Evolutionary conservation across 176 grass and related monocot species (phyloP).

Genomic region (Aechmea fasciata): DNA sequence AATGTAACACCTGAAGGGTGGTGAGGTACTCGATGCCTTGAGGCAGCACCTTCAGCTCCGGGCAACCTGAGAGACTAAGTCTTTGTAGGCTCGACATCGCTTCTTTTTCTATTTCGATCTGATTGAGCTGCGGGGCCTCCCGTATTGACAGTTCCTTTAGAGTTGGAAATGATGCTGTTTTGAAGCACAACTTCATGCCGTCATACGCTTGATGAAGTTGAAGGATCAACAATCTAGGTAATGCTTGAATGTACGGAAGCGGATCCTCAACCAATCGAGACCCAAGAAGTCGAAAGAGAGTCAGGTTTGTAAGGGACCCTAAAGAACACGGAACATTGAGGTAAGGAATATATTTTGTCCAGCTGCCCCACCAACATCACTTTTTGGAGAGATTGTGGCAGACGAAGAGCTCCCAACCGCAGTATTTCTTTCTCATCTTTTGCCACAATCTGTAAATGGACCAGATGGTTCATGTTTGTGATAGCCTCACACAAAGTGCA

Average conservation of each 20-base stretch:
- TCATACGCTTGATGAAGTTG: conserved; percentile 4
- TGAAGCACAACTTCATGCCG: conserved; percentile 15
- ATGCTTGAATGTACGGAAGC: background rate
- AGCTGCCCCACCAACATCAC: background rate
- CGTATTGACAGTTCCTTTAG: conserved; percentile 2
- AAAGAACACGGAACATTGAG: conserved; percentile 4
- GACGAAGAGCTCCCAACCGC: conserved; percentile 7
- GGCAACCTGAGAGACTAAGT: background rate
- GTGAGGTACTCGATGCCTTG: conserved; percentile 1
- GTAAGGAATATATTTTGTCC: conserved; percentile 17
- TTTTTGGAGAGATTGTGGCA: conserved; percentile 6
- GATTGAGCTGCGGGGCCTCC: background rate
- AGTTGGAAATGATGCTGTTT: conserved; percentile 12
- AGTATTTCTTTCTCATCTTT: conserved; percentile 6
- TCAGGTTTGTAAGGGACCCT: background rate
- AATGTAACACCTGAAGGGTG: conserved; percentile 1
- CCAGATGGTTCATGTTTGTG: conserved; percentile 20
- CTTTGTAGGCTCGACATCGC: background rate
- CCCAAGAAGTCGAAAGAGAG: background rate
- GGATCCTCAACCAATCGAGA: conserved; percentile 26
- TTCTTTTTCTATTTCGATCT: background rate
- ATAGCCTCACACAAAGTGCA: too few relatives aligned
- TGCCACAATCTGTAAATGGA: background rate
- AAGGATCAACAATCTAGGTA: conserved; percentile 8
- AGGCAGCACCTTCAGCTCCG: conserved; percentile 1